Evolutionary conservation across 2,329 filamentous ascomycete genomes (phyloP).

Genomic region (Colletotrichum spaethianum): DNA sequence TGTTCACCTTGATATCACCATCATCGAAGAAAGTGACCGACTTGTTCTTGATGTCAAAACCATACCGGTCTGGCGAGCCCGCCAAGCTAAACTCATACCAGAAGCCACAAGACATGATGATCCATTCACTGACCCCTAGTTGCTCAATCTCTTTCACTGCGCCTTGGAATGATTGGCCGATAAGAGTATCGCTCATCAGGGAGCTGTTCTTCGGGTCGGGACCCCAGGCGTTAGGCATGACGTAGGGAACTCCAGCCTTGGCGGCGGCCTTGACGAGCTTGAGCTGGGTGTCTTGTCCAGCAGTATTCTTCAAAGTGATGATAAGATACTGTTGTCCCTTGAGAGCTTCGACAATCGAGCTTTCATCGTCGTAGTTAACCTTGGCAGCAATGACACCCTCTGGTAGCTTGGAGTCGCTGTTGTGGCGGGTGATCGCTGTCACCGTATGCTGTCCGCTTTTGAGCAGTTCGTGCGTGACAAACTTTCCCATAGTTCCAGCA

Average conservation of each 20-base stretch:
- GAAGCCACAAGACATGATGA: conserved; percentile 61
- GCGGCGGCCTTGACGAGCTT: conserved; percentile 65
- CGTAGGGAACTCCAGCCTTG: conserved; percentile 64
- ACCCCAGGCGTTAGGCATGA: conserved; percentile 65
- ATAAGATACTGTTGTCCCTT: conserved; percentile 67
- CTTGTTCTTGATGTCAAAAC: conserved; percentile 63
- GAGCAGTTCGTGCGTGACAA: conserved; percentile 60
- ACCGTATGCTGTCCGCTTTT: conserved; percentile 65
- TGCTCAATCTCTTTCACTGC: conserved; percentile 55
- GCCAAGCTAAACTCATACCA: conserved; percentile 69
- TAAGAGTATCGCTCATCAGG: conserved; percentile 13
- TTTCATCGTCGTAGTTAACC: conserved; percentile 61
- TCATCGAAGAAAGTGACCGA: conserved; percentile 66
- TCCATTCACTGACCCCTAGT: conserved; percentile 49
- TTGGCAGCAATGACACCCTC: conserved; percentile 56
- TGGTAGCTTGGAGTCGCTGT: conserved; percentile 59
- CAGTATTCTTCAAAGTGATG: conserved; percentile 61
- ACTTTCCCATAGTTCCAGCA: conserved; percentile 57
- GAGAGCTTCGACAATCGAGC: conserved; percentile 63
- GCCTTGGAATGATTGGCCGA: conserved; percentile 36
- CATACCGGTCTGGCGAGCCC: conserved; percentile 51
- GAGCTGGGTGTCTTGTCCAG: conserved; percentile 57
- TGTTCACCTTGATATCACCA: conserved; percentile 69
- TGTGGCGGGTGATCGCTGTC: conserved; percentile 65
- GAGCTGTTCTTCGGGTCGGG: conserved; percentile 46